Evolutionary conservation across 2,329 filamentous ascomycete genomes (phyloP), one percentile per base, ranked within the genome.

Genomic region (Fusarium oxysporum): DNA sequence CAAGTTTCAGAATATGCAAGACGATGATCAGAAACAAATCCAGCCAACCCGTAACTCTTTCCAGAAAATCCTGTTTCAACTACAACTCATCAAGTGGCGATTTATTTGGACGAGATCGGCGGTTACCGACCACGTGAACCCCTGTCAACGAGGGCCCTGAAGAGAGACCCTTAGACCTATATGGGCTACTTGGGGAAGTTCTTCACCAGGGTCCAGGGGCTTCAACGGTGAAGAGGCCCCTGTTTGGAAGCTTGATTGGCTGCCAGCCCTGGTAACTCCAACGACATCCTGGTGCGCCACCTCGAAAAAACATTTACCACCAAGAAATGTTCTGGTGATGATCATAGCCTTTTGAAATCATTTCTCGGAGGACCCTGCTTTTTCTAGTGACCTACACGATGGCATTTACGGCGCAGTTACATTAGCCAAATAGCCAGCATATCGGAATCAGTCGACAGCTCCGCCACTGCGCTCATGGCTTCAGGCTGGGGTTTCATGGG

Each of bases 1-100:
- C 58, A 60, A 59, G 75, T 76, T 77, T 77, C 71, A 76, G 64
- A 71, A 72, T 72, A 61, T 73, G 71, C 71, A 74, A 13, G 48
- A 28, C 41, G 71, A 60, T 40, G 71, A 73, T 74, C 68, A 62
- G 68, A 72, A 72, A 69, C 63, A 59, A 37, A 37, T 61, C 37
- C 45, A 56, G 38, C 50, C 62, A 70, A 56, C 57, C 50, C 64
- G 59, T 63, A 67, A 68, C 70, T 63, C 30, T 50, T 76, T 69
- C 47, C 53, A 71, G 69, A 71, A 75, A 77, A 73, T 70, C 58
- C 61, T 70, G 68, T 77, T 77, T 72, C 69, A 62, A 55, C 25
- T 45, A 63, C 61, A 57, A 63, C 61, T 68, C 59, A 65, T 43
- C 54, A 55, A 67, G 68, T 72, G 63, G 65, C 65, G 53, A 65